A percentile compares a stretch with the other conserved stretches of the same genome.
Conservation (phyloP, 2,329 filamentous ascomycete species). For the Fonsecaea nubica region DNA sequence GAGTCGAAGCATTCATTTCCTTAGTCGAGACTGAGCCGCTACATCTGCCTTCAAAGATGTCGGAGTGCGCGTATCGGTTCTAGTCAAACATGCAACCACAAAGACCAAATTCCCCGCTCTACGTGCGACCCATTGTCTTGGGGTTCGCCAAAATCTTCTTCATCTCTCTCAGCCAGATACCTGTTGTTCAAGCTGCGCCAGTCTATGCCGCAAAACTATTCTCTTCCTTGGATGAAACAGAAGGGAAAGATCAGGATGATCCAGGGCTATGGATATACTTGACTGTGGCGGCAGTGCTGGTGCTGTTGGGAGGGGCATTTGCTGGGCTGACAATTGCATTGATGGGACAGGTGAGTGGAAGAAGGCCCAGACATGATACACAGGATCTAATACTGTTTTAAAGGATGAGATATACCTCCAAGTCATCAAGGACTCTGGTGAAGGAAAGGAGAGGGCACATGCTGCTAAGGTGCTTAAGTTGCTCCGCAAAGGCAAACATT, state of each 20-base stretch:
- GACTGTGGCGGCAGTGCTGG: conserved; percentile 76
- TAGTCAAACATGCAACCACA: conserved; percentile 26
- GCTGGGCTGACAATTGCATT: conserved; percentile 78
- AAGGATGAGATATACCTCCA: conserved; percentile 96
- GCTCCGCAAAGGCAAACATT: conserved; percentile 89
- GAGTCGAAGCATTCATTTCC: background rate
- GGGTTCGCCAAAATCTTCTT: conserved; percentile 51
- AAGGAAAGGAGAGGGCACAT: conserved; percentile 84
- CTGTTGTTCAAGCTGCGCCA: conserved; percentile 50
- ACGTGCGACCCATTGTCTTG: conserved; percentile 49
- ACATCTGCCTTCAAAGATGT: conserved; percentile 20
- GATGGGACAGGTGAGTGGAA: conserved; percentile 63
- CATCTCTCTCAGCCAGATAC: conserved; percentile 47
- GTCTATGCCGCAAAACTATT: conserved; percentile 34
- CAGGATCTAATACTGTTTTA: conserved; percentile 40
- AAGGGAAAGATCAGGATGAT: conserved; percentile 62
- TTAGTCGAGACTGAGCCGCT: background rate
- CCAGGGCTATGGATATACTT: conserved; percentile 81
- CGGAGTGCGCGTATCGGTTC: conserved; percentile 7
- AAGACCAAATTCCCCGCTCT: conserved; percentile 42
- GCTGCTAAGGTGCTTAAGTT: conserved; percentile 80
- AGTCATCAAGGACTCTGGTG: conserved; percentile 84
- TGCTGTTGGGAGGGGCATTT: conserved; percentile 88
- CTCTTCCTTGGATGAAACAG: conserved; percentile 43
- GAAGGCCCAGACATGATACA: background rate